A percentile compares a stretch with the other conserved stretches of the same genome.
Evolutionary conservation across 108 stramenopile species (phyloP).

Genomic region (Chaetoceros tenuissimus): DNA sequence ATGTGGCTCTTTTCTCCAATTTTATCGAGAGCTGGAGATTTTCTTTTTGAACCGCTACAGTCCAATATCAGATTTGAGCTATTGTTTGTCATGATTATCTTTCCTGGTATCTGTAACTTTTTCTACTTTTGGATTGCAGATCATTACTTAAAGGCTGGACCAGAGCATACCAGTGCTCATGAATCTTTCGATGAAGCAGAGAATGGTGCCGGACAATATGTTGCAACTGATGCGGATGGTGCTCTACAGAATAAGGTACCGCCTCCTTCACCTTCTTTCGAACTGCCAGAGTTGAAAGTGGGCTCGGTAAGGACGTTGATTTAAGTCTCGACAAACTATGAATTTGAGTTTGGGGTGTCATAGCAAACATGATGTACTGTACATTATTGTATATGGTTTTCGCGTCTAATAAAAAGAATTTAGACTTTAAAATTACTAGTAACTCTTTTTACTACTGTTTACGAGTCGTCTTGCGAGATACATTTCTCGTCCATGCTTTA

Average conservation of each 20-base stretch:
- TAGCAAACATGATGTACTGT: too few species aligned
- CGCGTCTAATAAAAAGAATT: too few species aligned
- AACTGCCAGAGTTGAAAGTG: not conserved
- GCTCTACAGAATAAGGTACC: not conserved
- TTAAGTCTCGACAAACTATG: too few species aligned
- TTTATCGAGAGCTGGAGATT: constrained; percentile 51
- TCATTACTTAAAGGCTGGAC: constrained; percentile 69
- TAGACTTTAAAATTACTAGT: too few species aligned
- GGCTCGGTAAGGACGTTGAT: not conserved
- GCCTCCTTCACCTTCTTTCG: not conserved
- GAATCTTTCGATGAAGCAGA: constrained; percentile 15
- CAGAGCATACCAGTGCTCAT: constrained; percentile 40
- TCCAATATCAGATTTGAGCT: constrained; percentile 77
- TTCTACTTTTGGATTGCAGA: constrained; percentile 92
- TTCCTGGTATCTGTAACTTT: constrained; percentile 82
- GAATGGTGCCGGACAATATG: not conserved
- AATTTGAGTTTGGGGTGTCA: too few species aligned
- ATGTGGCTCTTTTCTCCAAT: constrained; percentile 53
- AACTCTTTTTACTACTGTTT: too few species aligned
- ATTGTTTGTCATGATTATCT: constrained; percentile 89
- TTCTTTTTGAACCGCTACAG: constrained; percentile 75
- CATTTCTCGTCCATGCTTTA: too few species aligned
- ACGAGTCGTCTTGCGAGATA: too few species aligned
- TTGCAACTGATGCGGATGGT: not conserved
- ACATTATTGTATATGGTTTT: too few species aligned